A percentile compares a stretch with the other conserved stretches of the same genome.
Evolutionary conservation across 2,329 filamentous ascomycete genomes (phyloP).

Genomic region (Cladosporium sp.): DNA sequence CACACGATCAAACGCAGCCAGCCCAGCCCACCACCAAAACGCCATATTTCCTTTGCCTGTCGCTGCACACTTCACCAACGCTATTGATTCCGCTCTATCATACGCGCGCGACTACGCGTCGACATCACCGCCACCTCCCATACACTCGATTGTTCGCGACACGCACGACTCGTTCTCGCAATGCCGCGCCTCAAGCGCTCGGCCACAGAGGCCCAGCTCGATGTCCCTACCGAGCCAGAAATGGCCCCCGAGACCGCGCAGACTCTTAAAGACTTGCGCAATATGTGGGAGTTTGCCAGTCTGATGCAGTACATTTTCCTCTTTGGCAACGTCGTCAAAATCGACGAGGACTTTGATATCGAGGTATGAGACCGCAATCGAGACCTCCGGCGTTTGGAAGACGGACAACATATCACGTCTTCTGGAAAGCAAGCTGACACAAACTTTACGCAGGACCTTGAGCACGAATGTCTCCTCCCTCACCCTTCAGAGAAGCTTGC

Average conservation of each 20-base stretch:
- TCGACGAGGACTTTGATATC: constrained; percentile 83
- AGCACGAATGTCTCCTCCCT: constrained; percentile 82
- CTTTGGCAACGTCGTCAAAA: constrained; percentile 86
- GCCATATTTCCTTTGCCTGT: neutral
- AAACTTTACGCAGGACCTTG: constrained; percentile 66
- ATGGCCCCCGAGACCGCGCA: constrained; percentile 35
- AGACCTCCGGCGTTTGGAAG: constrained; percentile 21
- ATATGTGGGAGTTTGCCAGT: constrained; percentile 94
- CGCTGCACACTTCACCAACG: neutral
- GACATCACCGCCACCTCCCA: neutral
- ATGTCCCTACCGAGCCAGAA: constrained; percentile 28
- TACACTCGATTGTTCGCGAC: neutral
- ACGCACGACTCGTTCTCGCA: constrained; percentile 22
- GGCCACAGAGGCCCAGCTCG: constrained; percentile 54
- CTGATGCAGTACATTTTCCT: constrained; percentile 90
- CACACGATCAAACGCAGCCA: neutral
- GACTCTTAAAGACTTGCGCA: constrained; percentile 70
- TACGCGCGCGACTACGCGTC: neutral
- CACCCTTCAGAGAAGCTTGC: constrained; percentile 69
- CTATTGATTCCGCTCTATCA: neutral
- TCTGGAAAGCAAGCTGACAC: neutral
- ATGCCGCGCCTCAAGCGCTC: constrained; percentile 59
- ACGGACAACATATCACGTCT: neutral
- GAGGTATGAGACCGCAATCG: constrained; percentile 62
- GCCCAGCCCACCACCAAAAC: neutral